Percentiles rank a stretch among this genome's conserved stretches.
Conservation (phyloP, 257 asterid genomes). For the Ophiorrhiza pumila region DNA sequence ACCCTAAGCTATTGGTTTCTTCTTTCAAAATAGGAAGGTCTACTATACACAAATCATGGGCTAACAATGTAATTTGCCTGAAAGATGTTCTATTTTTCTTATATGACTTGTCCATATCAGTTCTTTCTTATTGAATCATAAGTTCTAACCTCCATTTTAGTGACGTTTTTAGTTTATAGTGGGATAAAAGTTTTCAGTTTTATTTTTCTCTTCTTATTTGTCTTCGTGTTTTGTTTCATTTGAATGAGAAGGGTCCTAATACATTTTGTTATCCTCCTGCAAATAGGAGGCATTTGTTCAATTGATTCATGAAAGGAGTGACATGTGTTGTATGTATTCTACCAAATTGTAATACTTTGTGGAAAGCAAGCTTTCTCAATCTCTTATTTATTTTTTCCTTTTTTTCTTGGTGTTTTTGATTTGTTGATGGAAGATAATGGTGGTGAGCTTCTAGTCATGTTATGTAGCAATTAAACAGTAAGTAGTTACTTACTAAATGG, state of each 20-base stretch:
- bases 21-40: slow-evolving; percentile 80
- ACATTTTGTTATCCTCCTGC: slow-evolving; percentile 22
- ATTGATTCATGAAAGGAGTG: slow-evolving; percentile 82
- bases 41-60: slow-evolving; percentile 77
- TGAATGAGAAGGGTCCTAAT: neutral
- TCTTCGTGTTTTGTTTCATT: neutral
- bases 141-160: too few species aligned
- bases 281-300: slow-evolving; percentile 75
- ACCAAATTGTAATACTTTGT: too few species aligned
- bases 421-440: neutral
- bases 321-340: slow-evolving; percentile 73
- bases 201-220: neutral
- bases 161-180: too few species aligned
- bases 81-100: slow-evolving; percentile 59
- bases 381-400: neutral
- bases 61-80: slow-evolving; percentile 69
- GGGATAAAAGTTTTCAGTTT: too few species aligned
- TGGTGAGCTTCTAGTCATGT: neutral
- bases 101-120: too few species aligned
- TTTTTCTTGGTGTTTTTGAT: neutral
- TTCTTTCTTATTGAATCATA: too few species aligned
- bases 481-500: neutral
- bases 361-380: neutral
- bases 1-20: slow-evolving; percentile 12
- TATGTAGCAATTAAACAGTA: neutral